These are phyloP conservation scores for Tuber microsphaerosporum DNA, from an alignment of 495 filamentous ascomycete genomes.

Conservation along the genomic window DNA sequence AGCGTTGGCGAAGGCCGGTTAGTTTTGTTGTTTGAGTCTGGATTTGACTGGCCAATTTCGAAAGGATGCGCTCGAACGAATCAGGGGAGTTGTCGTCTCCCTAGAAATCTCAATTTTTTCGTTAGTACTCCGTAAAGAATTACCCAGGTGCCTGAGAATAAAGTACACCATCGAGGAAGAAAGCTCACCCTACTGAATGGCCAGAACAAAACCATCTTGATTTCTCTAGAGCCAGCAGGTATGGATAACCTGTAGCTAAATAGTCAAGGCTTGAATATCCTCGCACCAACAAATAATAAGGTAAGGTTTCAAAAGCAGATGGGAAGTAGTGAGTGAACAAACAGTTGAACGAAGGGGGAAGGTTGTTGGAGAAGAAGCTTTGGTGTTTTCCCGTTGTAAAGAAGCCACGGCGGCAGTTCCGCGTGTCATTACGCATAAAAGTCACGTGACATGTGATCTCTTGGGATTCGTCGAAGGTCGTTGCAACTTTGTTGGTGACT, in stretches of 20 bases:
- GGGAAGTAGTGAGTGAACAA: not conserved
- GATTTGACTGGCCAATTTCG: conserved; percentile 73
- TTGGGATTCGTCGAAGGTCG: conserved; percentile 4
- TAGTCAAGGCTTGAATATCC: conserved; percentile 7
- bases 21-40: conserved; percentile 61
- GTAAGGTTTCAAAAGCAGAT: conserved; percentile 1
- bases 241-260: conserved; percentile 9
- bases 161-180: not conserved
- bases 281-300: not conserved
- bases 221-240: conserved; percentile 13
- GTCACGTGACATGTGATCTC: conserved; percentile 26
- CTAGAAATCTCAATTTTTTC: conserved; percentile 44
- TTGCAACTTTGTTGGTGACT: not conserved
- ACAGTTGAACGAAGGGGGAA: not conserved
- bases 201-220: conserved; percentile 73
- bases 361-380: not conserved
- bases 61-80: conserved; percentile 84
- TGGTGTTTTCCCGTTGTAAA: conserved; percentile 10
- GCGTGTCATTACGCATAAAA: conserved; percentile 35
- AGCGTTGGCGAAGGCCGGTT: conserved; percentile 60
- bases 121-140: not conserved
- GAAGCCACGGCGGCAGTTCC: conserved; percentile 35
- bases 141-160: not conserved
- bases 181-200: conserved; percentile 59
- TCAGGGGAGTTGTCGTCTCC: conserved; percentile 78